Conservation (phyloP, 305 asterid genomes). For the Galium porrigens region DNA sequence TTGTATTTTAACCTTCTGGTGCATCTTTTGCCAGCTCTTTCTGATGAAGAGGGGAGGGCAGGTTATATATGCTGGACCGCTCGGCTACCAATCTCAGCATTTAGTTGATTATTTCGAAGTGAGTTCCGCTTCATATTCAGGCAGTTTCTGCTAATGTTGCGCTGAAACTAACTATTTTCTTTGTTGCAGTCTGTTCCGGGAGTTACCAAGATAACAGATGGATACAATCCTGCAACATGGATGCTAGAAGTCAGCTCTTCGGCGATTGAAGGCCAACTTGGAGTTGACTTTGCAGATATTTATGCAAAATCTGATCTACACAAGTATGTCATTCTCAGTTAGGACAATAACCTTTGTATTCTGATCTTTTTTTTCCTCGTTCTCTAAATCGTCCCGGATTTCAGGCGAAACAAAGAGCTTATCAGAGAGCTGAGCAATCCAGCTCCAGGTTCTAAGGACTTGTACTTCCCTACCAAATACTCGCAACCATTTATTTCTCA, state of each 20-base stretch:
- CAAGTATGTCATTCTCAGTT: constrained; percentile 27
- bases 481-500: constrained; percentile 59
- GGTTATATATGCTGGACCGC: constrained; percentile 60
- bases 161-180: neutral
- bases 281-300: constrained; percentile 56
- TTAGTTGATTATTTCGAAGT: constrained; percentile 63
- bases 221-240: constrained; percentile 87
- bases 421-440: constrained; percentile 59
- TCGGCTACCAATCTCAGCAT: constrained; percentile 54
- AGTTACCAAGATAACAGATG: constrained; percentile 61
- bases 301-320: constrained; percentile 55
- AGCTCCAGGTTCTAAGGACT: constrained; percentile 51
- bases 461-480: constrained; percentile 50
- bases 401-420: constrained; percentile 71
- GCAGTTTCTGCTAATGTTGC: neutral
- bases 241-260: constrained; percentile 67
- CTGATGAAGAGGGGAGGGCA: constrained; percentile 93
- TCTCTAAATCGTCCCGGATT: neutral
- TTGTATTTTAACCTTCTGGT: neutral
- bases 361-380: neutral
- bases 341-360: neutral
- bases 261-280: constrained; percentile 53
- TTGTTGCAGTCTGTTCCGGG: constrained; percentile 48
- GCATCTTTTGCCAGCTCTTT: neutral
- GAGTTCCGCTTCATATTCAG: constrained; percentile 15